Conservation (phyloP, 108 stramenopile genomes). For the Hondaea fermentalgiana region DNA sequence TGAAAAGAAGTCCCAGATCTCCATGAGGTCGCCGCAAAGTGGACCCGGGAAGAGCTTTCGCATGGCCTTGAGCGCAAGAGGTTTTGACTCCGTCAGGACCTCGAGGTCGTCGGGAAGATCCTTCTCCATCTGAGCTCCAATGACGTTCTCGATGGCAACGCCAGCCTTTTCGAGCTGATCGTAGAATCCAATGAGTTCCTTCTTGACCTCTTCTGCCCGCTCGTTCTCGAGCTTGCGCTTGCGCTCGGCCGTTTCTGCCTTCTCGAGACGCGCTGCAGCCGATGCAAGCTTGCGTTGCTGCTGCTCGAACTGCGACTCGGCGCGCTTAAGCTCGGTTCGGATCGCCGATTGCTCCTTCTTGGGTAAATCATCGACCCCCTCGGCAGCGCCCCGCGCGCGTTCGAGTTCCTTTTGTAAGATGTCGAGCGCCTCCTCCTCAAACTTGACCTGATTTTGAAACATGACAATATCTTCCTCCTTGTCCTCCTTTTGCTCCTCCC, state of each 20-base stretch:
- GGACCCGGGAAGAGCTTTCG: not conserved
- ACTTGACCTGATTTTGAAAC: not conserved
- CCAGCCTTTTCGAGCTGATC: not conserved
- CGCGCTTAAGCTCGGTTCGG: not conserved
- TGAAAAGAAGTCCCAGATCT: not conserved
- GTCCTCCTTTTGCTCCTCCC: not conserved
- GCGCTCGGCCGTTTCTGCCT: not conserved
- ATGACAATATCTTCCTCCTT: not conserved
- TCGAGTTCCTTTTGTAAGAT: not conserved
- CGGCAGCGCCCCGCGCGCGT: not conserved
- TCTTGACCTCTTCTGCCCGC: not conserved
- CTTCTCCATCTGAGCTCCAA: not conserved
- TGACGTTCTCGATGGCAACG: not conserved
- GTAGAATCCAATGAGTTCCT: not conserved
- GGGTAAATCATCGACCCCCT: not conserved
- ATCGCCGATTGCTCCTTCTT: not conserved
- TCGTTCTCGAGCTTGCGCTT: not conserved
- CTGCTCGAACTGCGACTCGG: not conserved
- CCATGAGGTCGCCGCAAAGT: not conserved
- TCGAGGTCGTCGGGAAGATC: not conserved
- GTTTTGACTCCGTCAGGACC: not conserved
- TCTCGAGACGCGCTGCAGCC: not conserved
- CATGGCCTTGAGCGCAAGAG: constrained; percentile 11
- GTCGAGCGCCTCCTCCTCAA: not conserved
- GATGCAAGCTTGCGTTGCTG: not conserved